Evolutionary conservation across 1,284 basidiomycete genomes (phyloP).

Genomic region (Ceratobasidium sp.): DNA sequence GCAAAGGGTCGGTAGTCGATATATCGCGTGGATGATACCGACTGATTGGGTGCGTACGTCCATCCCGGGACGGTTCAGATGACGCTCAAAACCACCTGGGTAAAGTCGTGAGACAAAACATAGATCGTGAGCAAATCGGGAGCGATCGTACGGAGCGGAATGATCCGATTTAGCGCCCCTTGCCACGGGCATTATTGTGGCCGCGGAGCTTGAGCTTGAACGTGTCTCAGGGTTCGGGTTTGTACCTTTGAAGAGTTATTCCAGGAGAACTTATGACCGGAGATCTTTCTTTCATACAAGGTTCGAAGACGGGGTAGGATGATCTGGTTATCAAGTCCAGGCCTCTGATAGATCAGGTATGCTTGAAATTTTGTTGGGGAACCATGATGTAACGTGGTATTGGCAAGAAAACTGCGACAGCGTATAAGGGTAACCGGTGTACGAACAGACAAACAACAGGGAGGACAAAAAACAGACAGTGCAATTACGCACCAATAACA

Average conservation of each 20-base stretch:
- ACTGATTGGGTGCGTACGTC: constrained; percentile 19
- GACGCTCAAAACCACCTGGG: neutral
- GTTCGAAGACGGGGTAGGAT: neutral
- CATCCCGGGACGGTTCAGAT: constrained; percentile 1
- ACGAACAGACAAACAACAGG: neutral
- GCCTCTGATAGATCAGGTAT: neutral
- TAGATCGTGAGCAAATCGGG: constrained; percentile 20
- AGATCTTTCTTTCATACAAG: neutral
- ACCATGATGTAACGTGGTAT: neutral
- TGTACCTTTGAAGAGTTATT: neutral
- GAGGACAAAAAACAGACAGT: neutral
- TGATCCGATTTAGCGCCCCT: neutral
- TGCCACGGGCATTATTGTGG: neutral
- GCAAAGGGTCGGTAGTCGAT: constrained; percentile 11
- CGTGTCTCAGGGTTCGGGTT: constrained; percentile 17
- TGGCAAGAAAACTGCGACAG: constrained; percentile 18
- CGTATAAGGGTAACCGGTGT: neutral
- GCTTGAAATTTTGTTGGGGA: constrained; percentile 7
- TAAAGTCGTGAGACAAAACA: constrained; percentile 17
- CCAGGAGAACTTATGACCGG: neutral
- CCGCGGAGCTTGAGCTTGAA: neutral
- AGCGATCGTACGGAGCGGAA: constrained; percentile 12
- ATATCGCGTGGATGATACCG: neutral
- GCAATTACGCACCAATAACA: neutral
- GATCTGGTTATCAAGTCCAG: neutral